These are phyloP conservation scores for Scalesia atractyloides DNA, from an alignment of 129 eudicot species.

Conservation along the genomic window DNA sequence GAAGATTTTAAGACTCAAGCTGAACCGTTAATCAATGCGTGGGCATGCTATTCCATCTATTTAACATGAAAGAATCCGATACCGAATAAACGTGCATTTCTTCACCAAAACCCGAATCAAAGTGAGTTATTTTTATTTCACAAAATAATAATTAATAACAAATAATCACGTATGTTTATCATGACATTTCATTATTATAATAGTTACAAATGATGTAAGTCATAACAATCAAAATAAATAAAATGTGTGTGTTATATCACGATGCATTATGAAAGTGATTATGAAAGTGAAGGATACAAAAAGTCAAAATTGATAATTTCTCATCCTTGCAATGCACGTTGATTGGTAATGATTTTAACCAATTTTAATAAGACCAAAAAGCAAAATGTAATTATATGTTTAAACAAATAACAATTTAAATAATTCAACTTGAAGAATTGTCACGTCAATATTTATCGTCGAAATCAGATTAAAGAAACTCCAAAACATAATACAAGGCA, in stretches of 20 bases:
- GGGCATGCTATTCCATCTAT: too few species aligned
- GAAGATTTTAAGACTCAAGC: too few species aligned
- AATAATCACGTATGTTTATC: too few species aligned
- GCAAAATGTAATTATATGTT: neutral
- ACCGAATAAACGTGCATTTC: too few species aligned
- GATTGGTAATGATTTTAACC: neutral
- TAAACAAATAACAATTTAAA: neutral
- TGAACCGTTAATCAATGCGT: too few species aligned
- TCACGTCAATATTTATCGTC: neutral
- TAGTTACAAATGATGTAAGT: too few species aligned
- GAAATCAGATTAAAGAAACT: neutral
- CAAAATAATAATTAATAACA: too few species aligned
- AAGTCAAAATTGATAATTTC: constrained; percentile 14
- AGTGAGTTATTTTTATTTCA: too few species aligned
- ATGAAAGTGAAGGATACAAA: neutral
- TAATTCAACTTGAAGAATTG: neutral
- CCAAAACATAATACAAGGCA: neutral
- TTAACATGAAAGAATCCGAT: too few species aligned
- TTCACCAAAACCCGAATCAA: too few species aligned
- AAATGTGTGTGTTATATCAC: neutral
- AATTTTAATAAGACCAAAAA: neutral
- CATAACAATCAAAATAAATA: too few species aligned
- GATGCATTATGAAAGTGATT: neutral
- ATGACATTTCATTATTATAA: too few species aligned
- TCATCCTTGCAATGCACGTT: neutral